Percentiles rank a stretch among this genome's conserved stretches.
Conservation (phyloP, 768 basidiomycete species). For the Tylopilus cervinicoccineus region DNA sequence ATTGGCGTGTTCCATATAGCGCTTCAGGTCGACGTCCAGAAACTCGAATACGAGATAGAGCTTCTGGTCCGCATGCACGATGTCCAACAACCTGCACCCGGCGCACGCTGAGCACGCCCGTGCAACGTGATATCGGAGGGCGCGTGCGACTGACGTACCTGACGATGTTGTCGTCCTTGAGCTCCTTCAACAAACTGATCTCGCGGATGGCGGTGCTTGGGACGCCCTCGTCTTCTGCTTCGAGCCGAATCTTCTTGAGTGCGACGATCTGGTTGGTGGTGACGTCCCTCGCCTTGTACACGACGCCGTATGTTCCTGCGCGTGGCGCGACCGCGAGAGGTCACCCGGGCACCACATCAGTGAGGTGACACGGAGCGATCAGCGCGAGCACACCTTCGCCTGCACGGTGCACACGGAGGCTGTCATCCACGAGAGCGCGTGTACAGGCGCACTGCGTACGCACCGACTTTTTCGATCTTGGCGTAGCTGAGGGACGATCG, state of each 20-base stretch:
- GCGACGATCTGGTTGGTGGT: constrained; percentile 83
- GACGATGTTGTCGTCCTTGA: constrained; percentile 95
- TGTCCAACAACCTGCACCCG: constrained; percentile 77
- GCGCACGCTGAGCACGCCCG: constrained; percentile 7
- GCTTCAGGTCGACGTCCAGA: constrained; percentile 93
- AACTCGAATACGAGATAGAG: constrained; percentile 98
- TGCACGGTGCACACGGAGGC: constrained; percentile 24
- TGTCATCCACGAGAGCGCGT: constrained; percentile 8
- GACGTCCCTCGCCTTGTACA: constrained; percentile 92
- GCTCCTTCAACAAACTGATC: constrained; percentile 94
- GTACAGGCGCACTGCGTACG: constrained; percentile 35
- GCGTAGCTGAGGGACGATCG: constrained; percentile 66
- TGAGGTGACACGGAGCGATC: background rate
- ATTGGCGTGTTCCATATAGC: constrained; percentile 91
- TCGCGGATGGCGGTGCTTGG: constrained; percentile 98
- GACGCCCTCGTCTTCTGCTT: constrained; percentile 98
- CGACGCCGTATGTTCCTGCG: constrained; percentile 95
- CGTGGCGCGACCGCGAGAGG: background rate
- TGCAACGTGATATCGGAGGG: background rate
- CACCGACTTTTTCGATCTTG: constrained; percentile 98
- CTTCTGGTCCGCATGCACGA: constrained; percentile 95
- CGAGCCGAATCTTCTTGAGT: constrained; percentile 96
- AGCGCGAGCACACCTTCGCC: constrained; percentile 38
- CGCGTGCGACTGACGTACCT: constrained; percentile 43
- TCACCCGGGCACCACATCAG: background rate